phyloP scores from a whole-genome alignment of 345 rosid genomes.

The Hibiscus mutabilis region DNA sequence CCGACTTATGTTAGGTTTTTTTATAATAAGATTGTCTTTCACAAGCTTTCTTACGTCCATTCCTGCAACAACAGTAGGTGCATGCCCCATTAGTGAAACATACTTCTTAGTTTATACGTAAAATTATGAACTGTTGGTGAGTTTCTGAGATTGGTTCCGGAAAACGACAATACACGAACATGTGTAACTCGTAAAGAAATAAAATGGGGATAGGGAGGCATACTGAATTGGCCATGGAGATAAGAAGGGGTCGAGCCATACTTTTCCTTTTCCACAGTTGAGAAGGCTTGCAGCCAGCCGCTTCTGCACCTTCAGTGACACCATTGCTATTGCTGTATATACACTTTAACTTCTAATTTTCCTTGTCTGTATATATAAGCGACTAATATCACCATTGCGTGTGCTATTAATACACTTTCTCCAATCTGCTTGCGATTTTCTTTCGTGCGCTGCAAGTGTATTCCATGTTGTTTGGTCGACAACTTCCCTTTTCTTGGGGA shows the following conservation, averaged over 20 bases:
- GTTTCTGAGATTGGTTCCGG: not conserved
- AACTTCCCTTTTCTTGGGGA: conserved; percentile 7
- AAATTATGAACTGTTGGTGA: not conserved
- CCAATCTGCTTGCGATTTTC: not conserved
- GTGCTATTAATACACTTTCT: not conserved
- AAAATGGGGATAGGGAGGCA: not conserved
- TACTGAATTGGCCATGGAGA: conserved; percentile 14
- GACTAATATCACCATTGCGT: not conserved
- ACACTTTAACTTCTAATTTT: not conserved
- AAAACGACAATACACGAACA: not conserved
- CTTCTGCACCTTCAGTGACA: conserved; percentile 6
- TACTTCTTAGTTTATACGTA: not conserved
- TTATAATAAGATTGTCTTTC: not conserved
- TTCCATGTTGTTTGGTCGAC: not conserved
- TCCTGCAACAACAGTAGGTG: not conserved
- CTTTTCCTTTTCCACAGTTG: conserved; percentile 6
- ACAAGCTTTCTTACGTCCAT: conserved; percentile 10
- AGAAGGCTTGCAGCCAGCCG: conserved; percentile 8
- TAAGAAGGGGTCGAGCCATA: conserved; percentile 10
- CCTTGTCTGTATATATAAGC: not conserved
- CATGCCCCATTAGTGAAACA: not conserved
- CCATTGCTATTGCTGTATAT: not conserved
- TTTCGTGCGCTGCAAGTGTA: not conserved
- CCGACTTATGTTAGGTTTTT: not conserved
- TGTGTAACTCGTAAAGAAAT: not conserved